These are phyloP conservation scores for Xerocomellus intermedius DNA, from an alignment of 768 basidiomycete species.

Conservation along the genomic window DNA sequence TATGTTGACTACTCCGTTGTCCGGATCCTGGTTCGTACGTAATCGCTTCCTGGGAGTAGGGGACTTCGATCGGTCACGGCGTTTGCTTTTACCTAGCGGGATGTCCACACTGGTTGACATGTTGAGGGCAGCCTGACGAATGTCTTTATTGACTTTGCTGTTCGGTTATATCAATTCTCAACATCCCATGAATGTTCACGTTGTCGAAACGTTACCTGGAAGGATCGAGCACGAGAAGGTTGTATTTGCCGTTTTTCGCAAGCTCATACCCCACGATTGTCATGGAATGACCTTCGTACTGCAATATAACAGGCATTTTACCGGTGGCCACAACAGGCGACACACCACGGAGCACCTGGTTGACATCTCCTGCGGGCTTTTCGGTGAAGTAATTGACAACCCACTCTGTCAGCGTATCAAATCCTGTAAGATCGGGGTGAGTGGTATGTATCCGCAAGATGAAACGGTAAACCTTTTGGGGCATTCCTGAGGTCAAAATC, in stretches of 20 bases:
- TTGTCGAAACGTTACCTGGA: conserved; percentile 44
- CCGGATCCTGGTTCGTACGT: conserved; percentile 19
- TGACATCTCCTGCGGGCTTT: conserved; percentile 39
- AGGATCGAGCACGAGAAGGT: conserved; percentile 79
- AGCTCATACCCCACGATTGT: conserved; percentile 84
- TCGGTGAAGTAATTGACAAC: conserved; percentile 68
- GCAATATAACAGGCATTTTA: conserved; percentile 79
- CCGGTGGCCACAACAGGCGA: conserved; percentile 55
- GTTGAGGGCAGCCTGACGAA: conserved; percentile 24
- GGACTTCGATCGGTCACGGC: conserved; percentile 20
- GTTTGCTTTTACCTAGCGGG: conserved; percentile 21
- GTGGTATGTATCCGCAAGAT: neutral
- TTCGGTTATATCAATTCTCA: neutral
- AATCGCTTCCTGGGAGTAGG: conserved; percentile 30
- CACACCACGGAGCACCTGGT: conserved; percentile 51
- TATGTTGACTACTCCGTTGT: conserved; percentile 30
- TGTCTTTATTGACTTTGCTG: conserved; percentile 12
- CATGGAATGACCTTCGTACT: conserved; percentile 84
- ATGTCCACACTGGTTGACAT: neutral
- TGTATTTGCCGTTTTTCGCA: conserved; percentile 51
- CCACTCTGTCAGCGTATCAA: conserved; percentile 63
- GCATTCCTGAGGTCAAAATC: conserved; percentile 58
- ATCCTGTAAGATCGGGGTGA: conserved; percentile 32
- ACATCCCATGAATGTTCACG: neutral
- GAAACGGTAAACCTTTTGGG: conserved; percentile 38